Evolutionary conservation across 148 eudicot genomes (phyloP), one percentile per base, ranked within the genome.

Genomic region (Spergularia bocconei): DNA sequence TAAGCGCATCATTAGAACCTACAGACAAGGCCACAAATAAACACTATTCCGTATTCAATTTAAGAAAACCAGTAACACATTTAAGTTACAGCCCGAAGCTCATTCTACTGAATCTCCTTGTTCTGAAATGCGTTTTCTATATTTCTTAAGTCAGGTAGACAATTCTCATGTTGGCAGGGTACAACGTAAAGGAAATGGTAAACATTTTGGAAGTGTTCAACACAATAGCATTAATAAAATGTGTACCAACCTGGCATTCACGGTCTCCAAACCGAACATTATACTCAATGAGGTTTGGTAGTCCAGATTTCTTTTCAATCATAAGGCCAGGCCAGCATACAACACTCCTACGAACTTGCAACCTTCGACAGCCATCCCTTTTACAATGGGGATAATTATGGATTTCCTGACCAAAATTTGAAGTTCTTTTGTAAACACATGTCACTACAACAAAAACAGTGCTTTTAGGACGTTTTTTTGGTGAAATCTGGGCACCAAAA

Each of bases 221-320:
- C 70, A 67, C 1, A 10, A 67, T 13, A 65, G 7, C 8, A 68
- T 19, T 23, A 56, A 29, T 53, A 53, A 23, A 10, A 4, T 15
- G 52, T 44, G 59, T n/a, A 85, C 91, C 53, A 23, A 91, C 98
- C 92, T 94, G 98, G 80, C 98, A 91, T 82, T 94, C 98, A 19
- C 96, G 98, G 76, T 94, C 98, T 82, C 98, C 98, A 71, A 94
- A 94, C n/a, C 98, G 91, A 41, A 94, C 96, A 78, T 94, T 94
- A 81, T 90, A 92, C 87, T 92, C 98, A 0, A 94, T 94, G 41
- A 94, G 82, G 75, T 90, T 94, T 4, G 98, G 98, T 47, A 91
- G 85, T 68, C 98, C 97, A 55, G 98, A 88, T 72, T 86, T 87
- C 88, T 90, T 90, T 80, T 94, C 98, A 77, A 91, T 91, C 97